Base-by-base conservation (phyloP, 208 protist genomes). In the Histomonas meleagridis region DNA sequence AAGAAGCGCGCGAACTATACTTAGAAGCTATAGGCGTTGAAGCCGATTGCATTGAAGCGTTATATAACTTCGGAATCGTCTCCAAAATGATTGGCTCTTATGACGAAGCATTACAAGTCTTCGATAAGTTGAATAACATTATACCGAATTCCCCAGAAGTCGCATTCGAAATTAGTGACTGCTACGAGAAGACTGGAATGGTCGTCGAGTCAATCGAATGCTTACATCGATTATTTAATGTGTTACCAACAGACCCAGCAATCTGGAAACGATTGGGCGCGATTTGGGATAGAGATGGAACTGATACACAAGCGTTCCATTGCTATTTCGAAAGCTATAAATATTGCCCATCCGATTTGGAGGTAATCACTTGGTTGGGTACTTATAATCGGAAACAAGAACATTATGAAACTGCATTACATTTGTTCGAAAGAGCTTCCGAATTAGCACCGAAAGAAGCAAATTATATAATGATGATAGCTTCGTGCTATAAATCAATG, bases 321-420 rank as follows among this genome's bases (percentile, higher is more conserved):
- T 91, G 86, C 51, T 93, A 92, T 43, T 62, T 21, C 21, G 92
- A 93, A 26, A 57, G 49, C 9, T 78, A 53, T 26, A 91, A 91
- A 55, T 92, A 23, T 53, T 86, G 48, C 35, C 97, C 97, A 92
- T 95, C 97, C 62, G 97, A 98, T 93, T 97, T 99, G 94, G 97
- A 98, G 92, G 97, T 98, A 69, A 98, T 98, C 91, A 96, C 96
- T 23, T 99, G 97, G 97, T 94, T 99, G 0, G 97, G 97, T 35
- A 51, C 91, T 5, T 93, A 91, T 69, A 93, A 90, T 53, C 96
- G 98, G 43, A 97, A 98, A 94, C 96, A 96, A 91, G 96, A 98
- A 93, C 94, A 97, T 38, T 98, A 98, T 94, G 97, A 98, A 92
- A 97, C 97, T 94, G 97, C 97, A 9, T 96, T 98, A 40, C 93